Evolutionary conservation across 805 yeast species (phyloP).

Genomic region (Wickerhamomyces alni): DNA sequence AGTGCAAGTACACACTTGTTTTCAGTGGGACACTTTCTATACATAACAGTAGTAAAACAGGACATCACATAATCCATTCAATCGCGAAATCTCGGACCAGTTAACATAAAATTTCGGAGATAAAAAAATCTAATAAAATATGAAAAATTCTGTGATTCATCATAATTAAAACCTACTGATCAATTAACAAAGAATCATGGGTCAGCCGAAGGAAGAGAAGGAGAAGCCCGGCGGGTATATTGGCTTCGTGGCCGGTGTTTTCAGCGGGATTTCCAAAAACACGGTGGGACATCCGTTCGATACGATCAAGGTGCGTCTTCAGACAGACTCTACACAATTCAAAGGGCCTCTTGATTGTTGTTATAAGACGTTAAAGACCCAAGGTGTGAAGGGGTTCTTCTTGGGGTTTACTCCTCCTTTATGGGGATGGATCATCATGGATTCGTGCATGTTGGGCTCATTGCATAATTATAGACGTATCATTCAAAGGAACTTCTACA

Average conservation of each 20-base stretch:
- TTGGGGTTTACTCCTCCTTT: slow-evolving; percentile 92
- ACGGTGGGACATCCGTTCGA: slow-evolving; percentile 93
- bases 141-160: too few species aligned
- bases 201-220: neutral
- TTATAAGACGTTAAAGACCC: slow-evolving; percentile 59
- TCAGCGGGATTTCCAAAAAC: slow-evolving; percentile 81
- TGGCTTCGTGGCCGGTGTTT: slow-evolving; percentile 86
- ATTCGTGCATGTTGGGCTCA: slow-evolving; percentile 84
- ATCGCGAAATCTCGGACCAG: too few species aligned
- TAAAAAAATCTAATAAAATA: too few species aligned
- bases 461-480: slow-evolving; percentile 69
- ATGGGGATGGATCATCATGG: slow-evolving; percentile 93
- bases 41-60: too few species aligned
- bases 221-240: slow-evolving; percentile 29
- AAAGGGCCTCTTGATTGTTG: slow-evolving; percentile 82
- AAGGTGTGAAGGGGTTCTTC: slow-evolving; percentile 76
- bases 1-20: too few species aligned
- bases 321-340: slow-evolving; percentile 67
- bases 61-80: too few species aligned
- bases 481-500: slow-evolving; percentile 57
- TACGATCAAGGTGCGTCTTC: slow-evolving; percentile 81
- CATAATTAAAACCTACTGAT: too few species aligned
- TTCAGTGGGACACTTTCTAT: too few species aligned
- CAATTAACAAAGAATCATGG: too few species aligned
- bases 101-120: too few species aligned